Conservation (phyloP, 306 rosid genomes). For the Quercus alba region DNA sequence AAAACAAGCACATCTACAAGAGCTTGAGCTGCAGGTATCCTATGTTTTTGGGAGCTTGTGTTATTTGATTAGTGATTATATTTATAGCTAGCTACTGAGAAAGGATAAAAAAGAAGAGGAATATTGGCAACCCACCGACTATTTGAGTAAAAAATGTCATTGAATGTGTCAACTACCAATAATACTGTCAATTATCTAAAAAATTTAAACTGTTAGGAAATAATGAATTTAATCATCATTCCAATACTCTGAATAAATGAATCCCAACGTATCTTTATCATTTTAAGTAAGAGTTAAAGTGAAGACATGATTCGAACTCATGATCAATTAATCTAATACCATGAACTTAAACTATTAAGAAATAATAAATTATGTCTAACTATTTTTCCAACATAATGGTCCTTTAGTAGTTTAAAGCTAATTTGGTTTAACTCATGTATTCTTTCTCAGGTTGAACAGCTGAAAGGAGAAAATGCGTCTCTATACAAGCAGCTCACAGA, state of each 20-base stretch:
- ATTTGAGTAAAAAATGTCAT: background rate
- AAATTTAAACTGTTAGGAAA: too few species aligned
- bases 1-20: conserved; percentile 68
- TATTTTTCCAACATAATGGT: background rate
- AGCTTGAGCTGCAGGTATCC: conserved; percentile 74
- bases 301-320: too few species aligned
- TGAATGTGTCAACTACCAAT: too few species aligned
- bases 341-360: too few species aligned
- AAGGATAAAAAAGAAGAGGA: background rate
- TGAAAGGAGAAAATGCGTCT: conserved; percentile 61
- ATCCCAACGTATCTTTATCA: too few species aligned
- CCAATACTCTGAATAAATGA: too few species aligned
- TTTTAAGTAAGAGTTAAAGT: too few species aligned
- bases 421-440: background rate
- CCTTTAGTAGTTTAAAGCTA: background rate
- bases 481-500: conserved; percentile 53
- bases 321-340: too few species aligned
- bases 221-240: too few species aligned
- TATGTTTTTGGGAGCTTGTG: background rate
- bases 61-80: background rate
- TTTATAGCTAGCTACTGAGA: background rate
- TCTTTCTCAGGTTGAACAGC: conserved; percentile 54
- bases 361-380: too few species aligned
- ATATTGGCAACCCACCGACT: background rate
- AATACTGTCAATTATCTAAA: too few species aligned